These are phyloP conservation scores for Zostera marina DNA, from an alignment of 116 monocot species.

Conservation along the genomic window DNA sequence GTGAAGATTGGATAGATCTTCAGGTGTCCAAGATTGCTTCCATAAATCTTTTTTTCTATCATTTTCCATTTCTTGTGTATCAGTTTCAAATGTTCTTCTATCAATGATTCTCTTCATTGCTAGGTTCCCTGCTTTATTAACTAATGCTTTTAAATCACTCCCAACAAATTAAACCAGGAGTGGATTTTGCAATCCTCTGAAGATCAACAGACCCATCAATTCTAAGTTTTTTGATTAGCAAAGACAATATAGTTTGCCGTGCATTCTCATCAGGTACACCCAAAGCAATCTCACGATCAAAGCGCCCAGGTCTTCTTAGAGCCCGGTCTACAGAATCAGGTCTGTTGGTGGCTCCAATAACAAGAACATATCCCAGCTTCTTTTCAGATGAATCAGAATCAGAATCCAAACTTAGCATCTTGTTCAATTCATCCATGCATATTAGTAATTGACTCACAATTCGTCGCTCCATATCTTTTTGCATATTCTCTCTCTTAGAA, in stretches of 20 bases:
- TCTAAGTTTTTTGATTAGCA: conserved; percentile 44
- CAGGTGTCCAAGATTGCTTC: conserved; percentile 51
- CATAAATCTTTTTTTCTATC: conserved; percentile 35
- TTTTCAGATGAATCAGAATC: conserved; percentile 22
- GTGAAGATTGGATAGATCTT: conserved; percentile 54
- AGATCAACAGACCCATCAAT: conserved; percentile 57
- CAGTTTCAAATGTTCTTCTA: conserved; percentile 35
- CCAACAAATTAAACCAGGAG: conserved; percentile 97
- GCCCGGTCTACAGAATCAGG: conserved; percentile 90
- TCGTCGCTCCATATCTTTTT: conserved; percentile 86
- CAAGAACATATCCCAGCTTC: conserved; percentile 76
- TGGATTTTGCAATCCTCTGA: conserved; percentile 66
- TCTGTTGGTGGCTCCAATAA: conserved; percentile 96
- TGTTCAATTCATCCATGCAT: conserved; percentile 90
- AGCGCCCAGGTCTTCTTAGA: conserved; percentile 75
- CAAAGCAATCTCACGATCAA: conserved; percentile 74
- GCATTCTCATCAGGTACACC: conserved; percentile 78
- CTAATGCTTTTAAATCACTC: conserved; percentile 76
- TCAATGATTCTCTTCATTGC: conserved; percentile 84
- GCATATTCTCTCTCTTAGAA: conserved; percentile 81
- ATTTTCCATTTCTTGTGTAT: conserved; percentile 4
- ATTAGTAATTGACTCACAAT: conserved; percentile 97
- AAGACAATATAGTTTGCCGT: conserved; percentile 45
- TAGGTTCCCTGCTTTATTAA: conserved; percentile 73
- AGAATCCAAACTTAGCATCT: conserved; percentile 19